Base-by-base conservation (phyloP, 2,329 filamentous ascomycete genomes). In the Leptographium procerum region DNA sequence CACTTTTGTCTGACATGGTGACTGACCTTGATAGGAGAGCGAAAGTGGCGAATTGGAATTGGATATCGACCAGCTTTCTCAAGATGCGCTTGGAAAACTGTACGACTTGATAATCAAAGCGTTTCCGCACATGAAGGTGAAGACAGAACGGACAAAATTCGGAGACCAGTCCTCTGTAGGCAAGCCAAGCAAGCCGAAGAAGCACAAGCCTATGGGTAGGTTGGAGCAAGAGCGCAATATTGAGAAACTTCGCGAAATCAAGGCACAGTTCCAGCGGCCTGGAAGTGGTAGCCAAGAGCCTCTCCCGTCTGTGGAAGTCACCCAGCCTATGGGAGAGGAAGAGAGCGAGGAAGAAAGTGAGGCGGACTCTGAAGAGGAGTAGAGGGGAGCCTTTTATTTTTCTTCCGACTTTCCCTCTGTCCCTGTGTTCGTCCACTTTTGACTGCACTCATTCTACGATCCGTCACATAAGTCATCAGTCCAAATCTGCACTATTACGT, bases 121-220 rank as follows among this genome's bases (percentile, higher is more conserved):
- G 0, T 72, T 74, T 61, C 73, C 74, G 1, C 52, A 66, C 10
- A 70, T 75, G 52, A 69, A 68, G 28, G 64, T 66, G 11, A 63
- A 67, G 53, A 67, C 71, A 57, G 69, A 72, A 58, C 69, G 69
- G 63, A 65, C 66, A 1, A 66, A 69, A 56, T 66, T 65, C 19
- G 64, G 63, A 14, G 63, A 64, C 2, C 64, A 63, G 2, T 59
- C 64, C 56, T 61, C 61, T 6, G 68, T 66, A 54, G 40, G 67
- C 19, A 66, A 65, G 51, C 69, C 71, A 26, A 73, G 72, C 62
- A 84, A 84, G 71, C 79, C 81, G 57, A 85, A 84, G 74, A 87
- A 87, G 77, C 87, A 88, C 70, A 88, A 88, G 75, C 86, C 86
- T 1, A 89, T 89, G 86, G 85, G 83, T 71, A 86, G 86, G 71